Evolutionary conservation across 2,329 filamentous ascomycete genomes (phyloP).

Genomic region (Leptosphaerulina australis): DNA sequence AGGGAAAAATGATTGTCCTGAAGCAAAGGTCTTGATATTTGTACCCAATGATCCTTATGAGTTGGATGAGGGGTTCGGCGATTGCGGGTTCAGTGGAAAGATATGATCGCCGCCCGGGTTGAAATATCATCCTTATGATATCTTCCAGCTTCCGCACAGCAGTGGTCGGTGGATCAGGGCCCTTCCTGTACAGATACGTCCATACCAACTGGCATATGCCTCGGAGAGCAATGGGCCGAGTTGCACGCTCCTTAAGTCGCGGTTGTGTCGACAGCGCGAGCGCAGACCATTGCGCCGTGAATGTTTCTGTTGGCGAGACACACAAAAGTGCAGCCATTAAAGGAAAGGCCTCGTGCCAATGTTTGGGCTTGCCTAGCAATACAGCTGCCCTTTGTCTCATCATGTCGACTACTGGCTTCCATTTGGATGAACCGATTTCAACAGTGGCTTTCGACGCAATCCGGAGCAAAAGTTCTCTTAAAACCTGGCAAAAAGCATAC

Average conservation of each 20-base stretch:
- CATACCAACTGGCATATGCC: slow-evolving; percentile 89
- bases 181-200: slow-evolving; percentile 86
- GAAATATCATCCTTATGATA: slow-evolving; percentile 81
- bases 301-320: slow-evolving; percentile 82
- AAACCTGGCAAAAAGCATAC: slow-evolving; percentile 89
- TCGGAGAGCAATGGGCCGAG: slow-evolving; percentile 80
- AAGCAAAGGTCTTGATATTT: slow-evolving; percentile 95
- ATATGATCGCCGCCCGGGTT: slow-evolving; percentile 78
- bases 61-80: slow-evolving; percentile 87
- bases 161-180: slow-evolving; percentile 70
- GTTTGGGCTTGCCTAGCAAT: slow-evolving; percentile 87
- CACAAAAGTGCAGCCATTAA: slow-evolving; percentile 86
- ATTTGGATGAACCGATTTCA: slow-evolving; percentile 80
- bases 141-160: slow-evolving; percentile 85
- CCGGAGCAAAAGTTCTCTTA: slow-evolving; percentile 84
- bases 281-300: slow-evolving; percentile 84
- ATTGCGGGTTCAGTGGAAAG: slow-evolving; percentile 83
- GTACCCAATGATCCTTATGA: slow-evolving; percentile 92
- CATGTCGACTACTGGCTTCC: slow-evolving; percentile 81
- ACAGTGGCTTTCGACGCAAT: slow-evolving; percentile 80
- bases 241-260: slow-evolving; percentile 81
- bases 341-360: slow-evolving; percentile 90
- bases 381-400: slow-evolving; percentile 79
- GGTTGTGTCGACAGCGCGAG: slow-evolving; percentile 77
- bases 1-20: slow-evolving; percentile 86